Percentiles rank a stretch among this genome's conserved stretches.
Conservation (phyloP, 2,329 filamentous ascomycete genomes). For the Alternaria arbusti region DNA sequence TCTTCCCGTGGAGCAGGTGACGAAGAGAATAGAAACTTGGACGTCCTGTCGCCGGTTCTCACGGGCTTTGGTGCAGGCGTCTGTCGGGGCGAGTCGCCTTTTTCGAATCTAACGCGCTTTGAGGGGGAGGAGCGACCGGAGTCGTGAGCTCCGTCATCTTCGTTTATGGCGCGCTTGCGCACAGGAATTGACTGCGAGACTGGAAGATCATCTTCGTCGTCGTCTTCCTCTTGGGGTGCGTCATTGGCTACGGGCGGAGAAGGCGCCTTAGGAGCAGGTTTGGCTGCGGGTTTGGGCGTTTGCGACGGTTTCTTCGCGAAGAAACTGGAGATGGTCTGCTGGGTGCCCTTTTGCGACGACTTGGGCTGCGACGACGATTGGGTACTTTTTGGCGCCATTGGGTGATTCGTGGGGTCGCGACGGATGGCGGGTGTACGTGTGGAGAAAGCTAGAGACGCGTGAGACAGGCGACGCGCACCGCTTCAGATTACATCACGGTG, state of each 20-base stretch:
- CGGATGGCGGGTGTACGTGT: constrained; percentile 12
- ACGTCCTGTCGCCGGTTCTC: constrained; percentile 58
- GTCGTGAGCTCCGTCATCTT: constrained; percentile 47
- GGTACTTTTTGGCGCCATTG: constrained; percentile 49
- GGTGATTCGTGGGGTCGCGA: constrained; percentile 6
- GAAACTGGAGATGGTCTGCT: constrained; percentile 85
- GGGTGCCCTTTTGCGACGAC: constrained; percentile 64
- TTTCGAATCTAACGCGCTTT: constrained; percentile 47
- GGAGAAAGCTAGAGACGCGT: constrained; percentile 23
- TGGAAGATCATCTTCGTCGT: constrained; percentile 22
- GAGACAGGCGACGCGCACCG: constrained; percentile 11
- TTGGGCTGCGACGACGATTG: constrained; percentile 35
- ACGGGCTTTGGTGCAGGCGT: constrained; percentile 37
- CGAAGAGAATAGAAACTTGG: constrained; percentile 65
- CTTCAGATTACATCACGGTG: constrained; percentile 22
- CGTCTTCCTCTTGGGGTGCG: background rate
- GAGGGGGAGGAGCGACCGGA: constrained; percentile 31
- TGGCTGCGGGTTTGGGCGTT: constrained; percentile 36
- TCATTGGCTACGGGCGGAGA: constrained; percentile 28
- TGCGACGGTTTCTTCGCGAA: constrained; percentile 63
- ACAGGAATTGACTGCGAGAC: constrained; percentile 9
- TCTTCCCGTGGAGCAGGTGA: constrained; percentile 49
- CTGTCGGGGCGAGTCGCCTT: constrained; percentile 25
- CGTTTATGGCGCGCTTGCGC: constrained; percentile 45
- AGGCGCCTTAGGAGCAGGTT: constrained; percentile 17